A percentile compares a stretch with the other conserved stretches of the same genome.
These are phyloP conservation scores for Pythium aristosporum DNA, from an alignment of 352 stramenopile species.

Conservation along the genomic window DNA sequence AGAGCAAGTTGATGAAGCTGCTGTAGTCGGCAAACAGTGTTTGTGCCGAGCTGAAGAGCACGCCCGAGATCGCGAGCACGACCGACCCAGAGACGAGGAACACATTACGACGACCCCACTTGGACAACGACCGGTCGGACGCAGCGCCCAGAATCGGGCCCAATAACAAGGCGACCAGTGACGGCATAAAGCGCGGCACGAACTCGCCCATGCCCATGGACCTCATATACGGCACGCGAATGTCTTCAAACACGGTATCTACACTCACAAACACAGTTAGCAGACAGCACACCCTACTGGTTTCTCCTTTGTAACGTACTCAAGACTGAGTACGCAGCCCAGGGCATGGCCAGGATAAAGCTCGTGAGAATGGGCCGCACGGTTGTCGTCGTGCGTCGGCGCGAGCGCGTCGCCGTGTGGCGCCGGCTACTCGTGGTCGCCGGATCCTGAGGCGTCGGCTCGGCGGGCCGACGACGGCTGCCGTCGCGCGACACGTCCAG, in stretches of 20 bases:
- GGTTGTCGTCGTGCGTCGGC: conserved; percentile 6
- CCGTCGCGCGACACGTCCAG: not conserved
- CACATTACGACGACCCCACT: conserved; percentile 66
- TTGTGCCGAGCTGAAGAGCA: conserved; percentile 66
- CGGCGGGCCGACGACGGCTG: conserved; percentile 3
- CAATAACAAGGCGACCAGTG: conserved; percentile 64
- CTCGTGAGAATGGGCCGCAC: conserved; percentile 40
- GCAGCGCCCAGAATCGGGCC: conserved; percentile 66
- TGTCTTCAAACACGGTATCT: conserved; percentile 76
- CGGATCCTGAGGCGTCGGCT: not conserved
- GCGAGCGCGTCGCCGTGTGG: not conserved
- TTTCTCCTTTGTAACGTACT: conserved; percentile 33
- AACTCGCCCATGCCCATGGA: conserved; percentile 66
- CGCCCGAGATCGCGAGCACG: conserved; percentile 47
- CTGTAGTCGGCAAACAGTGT: conserved; percentile 53
- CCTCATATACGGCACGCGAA: conserved; percentile 64
- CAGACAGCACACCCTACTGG: not conserved
- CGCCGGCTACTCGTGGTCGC: not conserved
- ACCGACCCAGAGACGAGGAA: conserved; percentile 54
- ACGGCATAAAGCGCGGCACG: conserved; percentile 59
- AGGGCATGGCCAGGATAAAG: conserved; percentile 72
- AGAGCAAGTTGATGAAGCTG: conserved; percentile 44
- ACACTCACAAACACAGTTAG: not conserved
- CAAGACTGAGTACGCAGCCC: conserved; percentile 67
- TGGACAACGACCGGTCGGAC: conserved; percentile 71